These are phyloP conservation scores for Umbelopsis isabellina DNA, from an alignment of 192 early-diverging fungal genomes.

Conservation along the genomic window DNA sequence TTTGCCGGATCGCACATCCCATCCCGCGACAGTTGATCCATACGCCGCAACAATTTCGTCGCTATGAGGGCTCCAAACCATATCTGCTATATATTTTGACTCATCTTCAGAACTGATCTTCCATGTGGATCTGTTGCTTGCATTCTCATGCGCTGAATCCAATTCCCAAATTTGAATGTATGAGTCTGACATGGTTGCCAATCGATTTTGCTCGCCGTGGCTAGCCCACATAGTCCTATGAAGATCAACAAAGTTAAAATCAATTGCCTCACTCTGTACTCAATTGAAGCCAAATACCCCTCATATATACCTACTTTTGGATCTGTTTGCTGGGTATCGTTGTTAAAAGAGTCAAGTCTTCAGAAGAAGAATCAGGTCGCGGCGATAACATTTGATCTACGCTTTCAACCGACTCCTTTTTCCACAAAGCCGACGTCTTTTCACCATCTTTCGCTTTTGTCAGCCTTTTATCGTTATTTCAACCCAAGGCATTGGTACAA, in stretches of 20 bases:
- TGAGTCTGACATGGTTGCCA: neutral
- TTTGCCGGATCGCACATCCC: slow-evolving; percentile 62
- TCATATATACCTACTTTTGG: neutral
- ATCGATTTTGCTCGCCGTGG: neutral
- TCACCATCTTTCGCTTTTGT: neutral
- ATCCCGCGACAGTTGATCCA: slow-evolving; percentile 63
- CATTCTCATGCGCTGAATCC: slow-evolving; percentile 23
- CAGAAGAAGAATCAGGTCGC: slow-evolving; percentile 1
- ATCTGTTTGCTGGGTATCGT: slow-evolving; percentile 4
- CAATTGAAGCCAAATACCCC: neutral
- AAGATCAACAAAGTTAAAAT: neutral
- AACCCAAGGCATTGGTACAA: neutral
- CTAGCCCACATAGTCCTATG: neutral
- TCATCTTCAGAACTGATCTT: slow-evolving; percentile 23
- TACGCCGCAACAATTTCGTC: slow-evolving; percentile 62
- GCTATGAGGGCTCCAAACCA: slow-evolving; percentile 69
- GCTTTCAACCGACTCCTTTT: neutral
- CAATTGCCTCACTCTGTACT: neutral
- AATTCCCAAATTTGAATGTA: slow-evolving; percentile 45
- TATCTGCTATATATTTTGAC: slow-evolving; percentile 33
- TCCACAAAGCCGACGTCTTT: slow-evolving; percentile 33
- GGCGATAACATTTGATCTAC: neutral
- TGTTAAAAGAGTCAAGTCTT: neutral
- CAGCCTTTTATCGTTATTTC: neutral
- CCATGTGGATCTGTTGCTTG: slow-evolving; percentile 2